Percentiles rank a stretch among this genome's conserved stretches.
These are phyloP conservation scores for Xylariaceae sp. DNA, from an alignment of 2,329 filamentous ascomycete species.

Conservation along the genomic window DNA sequence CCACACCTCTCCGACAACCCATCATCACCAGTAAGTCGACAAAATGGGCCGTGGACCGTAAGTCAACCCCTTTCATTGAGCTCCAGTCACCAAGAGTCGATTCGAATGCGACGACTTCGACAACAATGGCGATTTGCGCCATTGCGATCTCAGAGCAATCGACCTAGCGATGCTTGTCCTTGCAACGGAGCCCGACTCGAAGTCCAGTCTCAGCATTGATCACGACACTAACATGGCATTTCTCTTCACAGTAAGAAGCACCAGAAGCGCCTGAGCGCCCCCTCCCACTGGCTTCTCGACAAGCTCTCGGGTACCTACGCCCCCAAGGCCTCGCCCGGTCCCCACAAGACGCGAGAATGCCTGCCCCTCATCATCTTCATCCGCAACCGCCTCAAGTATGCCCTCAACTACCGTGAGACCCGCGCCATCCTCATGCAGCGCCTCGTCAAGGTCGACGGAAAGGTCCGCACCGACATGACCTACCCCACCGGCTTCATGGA, in stretches of 20 bases:
- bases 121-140: not conserved
- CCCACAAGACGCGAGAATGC: conserved; percentile 99
- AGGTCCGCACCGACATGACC: conserved; percentile 98
- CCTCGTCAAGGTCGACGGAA: conserved; percentile 98
- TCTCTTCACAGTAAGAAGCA: conserved; percentile 79
- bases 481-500: conserved; percentile 99
- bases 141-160: not conserved
- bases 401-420: conserved; percentile 96
- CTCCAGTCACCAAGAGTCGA: not conserved
- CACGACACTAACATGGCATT: conserved; percentile 28
- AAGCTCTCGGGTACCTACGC: conserved; percentile 93
- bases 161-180: too few species aligned
- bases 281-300: conserved; percentile 99
- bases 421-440: conserved; percentile 99
- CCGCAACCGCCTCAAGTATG: conserved; percentile 97
- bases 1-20: conserved; percentile 31
- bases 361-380: conserved; percentile 99
- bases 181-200: too few species aligned
- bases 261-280: conserved; percentile 99
- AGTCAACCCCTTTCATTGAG: conserved; percentile 31
- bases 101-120: not conserved
- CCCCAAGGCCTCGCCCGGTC: conserved; percentile 73
- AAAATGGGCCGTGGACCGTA: conserved; percentile 54
- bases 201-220: too few species aligned
- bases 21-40: conserved; percentile 35